Evolutionary conservation across 2,329 filamentous ascomycete species (phyloP), one percentile per base, ranked within the genome.

Genomic region (Alternaria novae-zelandiae): DNA sequence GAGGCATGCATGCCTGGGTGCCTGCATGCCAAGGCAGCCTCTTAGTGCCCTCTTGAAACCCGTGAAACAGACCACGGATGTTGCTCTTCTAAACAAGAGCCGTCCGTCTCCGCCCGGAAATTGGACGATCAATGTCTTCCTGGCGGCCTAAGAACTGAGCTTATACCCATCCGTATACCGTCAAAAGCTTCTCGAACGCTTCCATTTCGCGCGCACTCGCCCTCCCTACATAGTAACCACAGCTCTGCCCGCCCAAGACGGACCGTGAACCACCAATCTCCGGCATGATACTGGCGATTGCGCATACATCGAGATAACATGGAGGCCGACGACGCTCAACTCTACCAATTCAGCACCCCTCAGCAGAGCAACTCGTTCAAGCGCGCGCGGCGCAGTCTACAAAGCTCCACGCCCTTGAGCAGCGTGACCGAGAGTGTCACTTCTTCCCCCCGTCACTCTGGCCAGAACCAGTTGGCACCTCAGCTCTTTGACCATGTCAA

Each of bases 111-210:
- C 74, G 73, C 73, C 70, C 76, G 74, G 76, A 79, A 72, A 78
- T 79, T 78, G 75, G 76, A 77, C 75, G 75, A 78, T 78, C 74
- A 78, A 74, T 76, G 75, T 77, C 75, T 78, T 78, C 73, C 72
- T 79, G 71, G 77, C 74, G 73, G 73, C 70, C 74, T 75, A 67
- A 71, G 69, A 74, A 75, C 73, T 70, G 68, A 74, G 71, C 74
- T 70, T 67, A 69, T 70, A 73, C 68, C 67, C 70, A 61, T 74
- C 64, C 66, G 72, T 66, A 70, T 67, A 68, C 68, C 68, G 65
- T 74, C 76, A 76, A 78, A 76, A 78, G 69, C 74, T 75, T 78
- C 75, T 78, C 74, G 74, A 78, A 77, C 70, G 65, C 67, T 71
- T 73, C 74, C 65, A 74, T 67, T 64, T 70, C 70, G 71, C 70